Evolutionary conservation across 2,329 filamentous ascomycete genomes (phyloP).

Genomic region (Pyrenochaeta sp.): DNA sequence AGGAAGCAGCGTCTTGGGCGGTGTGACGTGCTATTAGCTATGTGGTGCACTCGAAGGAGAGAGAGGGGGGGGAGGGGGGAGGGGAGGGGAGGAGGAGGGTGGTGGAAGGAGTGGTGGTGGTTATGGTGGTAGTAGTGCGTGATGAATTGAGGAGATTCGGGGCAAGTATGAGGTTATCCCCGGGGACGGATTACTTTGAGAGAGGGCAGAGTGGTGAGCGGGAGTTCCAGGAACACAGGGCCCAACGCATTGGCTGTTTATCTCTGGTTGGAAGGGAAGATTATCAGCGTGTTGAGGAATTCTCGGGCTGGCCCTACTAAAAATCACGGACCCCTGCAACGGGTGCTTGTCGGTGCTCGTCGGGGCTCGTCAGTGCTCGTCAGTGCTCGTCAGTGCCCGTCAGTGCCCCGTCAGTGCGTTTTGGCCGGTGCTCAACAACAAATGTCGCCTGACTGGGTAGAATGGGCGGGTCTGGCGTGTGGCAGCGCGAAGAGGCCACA

Average conservation of each 20-base stretch:
- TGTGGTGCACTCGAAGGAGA: conserved; percentile 10
- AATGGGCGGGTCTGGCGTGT: conserved; percentile 21
- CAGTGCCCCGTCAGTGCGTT: conserved; percentile 19
- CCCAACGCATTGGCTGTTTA: conserved; percentile 47
- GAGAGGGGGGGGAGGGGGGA: no score
- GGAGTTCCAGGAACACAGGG: conserved; percentile 25
- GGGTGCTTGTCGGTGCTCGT: conserved; percentile 29
- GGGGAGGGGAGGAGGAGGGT: no score
- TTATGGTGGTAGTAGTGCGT: no score
- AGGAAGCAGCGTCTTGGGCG: conserved; percentile 23
- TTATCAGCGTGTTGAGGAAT: conserved; percentile 43
- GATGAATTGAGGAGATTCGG: conserved; percentile 15
- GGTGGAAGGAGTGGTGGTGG: conserved; percentile 13
- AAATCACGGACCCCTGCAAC: conserved; percentile 41
- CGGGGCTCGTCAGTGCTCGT: no score
- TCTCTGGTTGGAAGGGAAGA: conserved; percentile 35
- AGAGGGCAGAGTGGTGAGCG: conserved; percentile 19
- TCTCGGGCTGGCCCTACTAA: conserved; percentile 36
- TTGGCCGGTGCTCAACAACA: conserved; percentile 38
- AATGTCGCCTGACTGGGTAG: conserved; percentile 31
- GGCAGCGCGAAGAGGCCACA: no score
- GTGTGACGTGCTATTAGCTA: conserved; percentile 20
- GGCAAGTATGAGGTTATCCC: conserved; percentile 18
- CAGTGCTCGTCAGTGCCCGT: conserved; percentile 30
- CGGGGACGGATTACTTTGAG: conserved; percentile 16